Conservation (phyloP, 169 alveolate species). For the Cryptosporidium bovis region DNA sequence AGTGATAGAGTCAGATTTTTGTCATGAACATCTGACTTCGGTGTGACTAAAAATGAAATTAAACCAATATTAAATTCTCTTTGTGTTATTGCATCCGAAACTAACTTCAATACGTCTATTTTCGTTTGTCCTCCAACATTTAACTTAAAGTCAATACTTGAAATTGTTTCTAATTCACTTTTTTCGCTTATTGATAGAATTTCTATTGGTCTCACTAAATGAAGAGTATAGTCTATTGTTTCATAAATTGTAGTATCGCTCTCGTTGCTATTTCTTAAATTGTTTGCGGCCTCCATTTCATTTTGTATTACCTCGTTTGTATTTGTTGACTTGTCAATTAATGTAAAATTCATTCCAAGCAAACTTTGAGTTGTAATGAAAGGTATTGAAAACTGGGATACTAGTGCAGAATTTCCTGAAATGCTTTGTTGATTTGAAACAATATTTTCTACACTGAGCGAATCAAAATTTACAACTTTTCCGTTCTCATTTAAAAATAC, state of each 20-base stretch:
- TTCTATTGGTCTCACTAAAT: neutral
- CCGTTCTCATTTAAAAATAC: slow-evolving; percentile 24
- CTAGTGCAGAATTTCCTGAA: slow-evolving; percentile 20
- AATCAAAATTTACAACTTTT: neutral
- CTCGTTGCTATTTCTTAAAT: no score
- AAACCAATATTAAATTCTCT: neutral
- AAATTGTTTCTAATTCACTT: slow-evolving; percentile 2
- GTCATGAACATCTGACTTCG: neutral
- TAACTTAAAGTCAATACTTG: slow-evolving; percentile 46
- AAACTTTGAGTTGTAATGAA: slow-evolving; percentile 61
- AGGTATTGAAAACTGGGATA: slow-evolving; percentile 66
- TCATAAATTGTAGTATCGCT: neutral
- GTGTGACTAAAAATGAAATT: slow-evolving; percentile 9
- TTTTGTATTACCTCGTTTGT: neutral
- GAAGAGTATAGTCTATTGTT: slow-evolving; percentile 17
- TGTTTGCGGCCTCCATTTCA: neutral
- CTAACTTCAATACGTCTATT: slow-evolving; percentile 10
- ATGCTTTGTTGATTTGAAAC: slow-evolving; percentile 1
- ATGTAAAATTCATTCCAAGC: slow-evolving; percentile 7
- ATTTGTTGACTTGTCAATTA: slow-evolving; percentile 10
- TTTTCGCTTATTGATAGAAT: neutral
- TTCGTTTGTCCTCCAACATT: slow-evolving; percentile 10
- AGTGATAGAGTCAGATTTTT: slow-evolving; percentile 14
- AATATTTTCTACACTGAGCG: neutral
- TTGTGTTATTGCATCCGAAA: slow-evolving; percentile 4